phyloP scores from a whole-genome alignment of 345 rosid species.

The Syzygium aqueum region DNA sequence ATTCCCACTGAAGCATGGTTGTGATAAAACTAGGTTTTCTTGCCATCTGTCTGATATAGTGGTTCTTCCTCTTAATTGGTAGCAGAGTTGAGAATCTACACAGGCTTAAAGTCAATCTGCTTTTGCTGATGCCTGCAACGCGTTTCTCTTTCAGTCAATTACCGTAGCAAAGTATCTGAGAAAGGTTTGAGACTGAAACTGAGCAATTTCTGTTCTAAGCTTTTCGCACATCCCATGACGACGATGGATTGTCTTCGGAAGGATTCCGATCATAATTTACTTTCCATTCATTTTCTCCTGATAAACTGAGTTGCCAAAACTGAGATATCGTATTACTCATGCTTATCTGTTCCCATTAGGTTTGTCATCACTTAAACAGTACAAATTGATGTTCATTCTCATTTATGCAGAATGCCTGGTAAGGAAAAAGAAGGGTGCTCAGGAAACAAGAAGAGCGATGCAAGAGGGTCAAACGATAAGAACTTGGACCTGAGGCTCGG shows the following conservation, averaged over 20 bases:
- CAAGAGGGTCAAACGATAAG: conserved; percentile 12
- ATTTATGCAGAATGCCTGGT: neutral
- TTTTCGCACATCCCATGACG: neutral
- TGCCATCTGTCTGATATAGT: neutral
- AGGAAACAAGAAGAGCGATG: neutral
- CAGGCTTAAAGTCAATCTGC: neutral
- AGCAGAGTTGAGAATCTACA: neutral
- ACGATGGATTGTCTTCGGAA: neutral
- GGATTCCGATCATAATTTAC: neutral
- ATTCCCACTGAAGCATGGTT: neutral
- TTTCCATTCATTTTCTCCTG: neutral
- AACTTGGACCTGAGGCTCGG: conserved; percentile 34
- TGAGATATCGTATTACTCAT: neutral
- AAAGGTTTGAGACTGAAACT: neutral
- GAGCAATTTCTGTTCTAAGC: neutral
- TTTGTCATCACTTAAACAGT: neutral
- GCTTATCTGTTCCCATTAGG: neutral
- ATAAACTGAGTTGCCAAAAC: neutral
- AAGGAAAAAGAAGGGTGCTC: neutral
- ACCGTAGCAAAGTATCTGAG: neutral
- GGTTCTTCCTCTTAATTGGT: neutral
- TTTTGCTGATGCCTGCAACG: neutral
- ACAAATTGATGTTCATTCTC: neutral
- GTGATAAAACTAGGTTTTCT: neutral
- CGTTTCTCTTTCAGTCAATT: neutral